A percentile compares a stretch with the other conserved stretches of the same genome.
Evolutionary conservation across 1,284 basidiomycete genomes (phyloP).

Genomic region (Sanguinoderma infundibulare): DNA sequence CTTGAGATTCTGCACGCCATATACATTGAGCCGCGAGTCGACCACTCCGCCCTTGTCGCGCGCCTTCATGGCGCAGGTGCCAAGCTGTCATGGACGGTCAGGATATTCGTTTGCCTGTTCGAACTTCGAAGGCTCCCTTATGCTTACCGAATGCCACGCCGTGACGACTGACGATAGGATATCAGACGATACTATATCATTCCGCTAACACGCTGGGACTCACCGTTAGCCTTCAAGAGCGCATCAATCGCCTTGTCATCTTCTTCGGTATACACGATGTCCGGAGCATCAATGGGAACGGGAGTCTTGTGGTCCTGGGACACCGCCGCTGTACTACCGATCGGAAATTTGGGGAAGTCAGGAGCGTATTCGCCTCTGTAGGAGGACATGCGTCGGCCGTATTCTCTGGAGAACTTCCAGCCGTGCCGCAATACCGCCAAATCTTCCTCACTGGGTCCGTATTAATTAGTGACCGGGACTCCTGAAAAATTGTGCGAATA

Average conservation of each 20-base stretch:
- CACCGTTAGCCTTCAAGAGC: slow-evolving; percentile 38
- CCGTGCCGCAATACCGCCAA: slow-evolving; percentile 53
- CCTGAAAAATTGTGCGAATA: not conserved
- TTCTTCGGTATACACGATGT: slow-evolving; percentile 56
- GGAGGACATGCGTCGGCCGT: slow-evolving; percentile 56
- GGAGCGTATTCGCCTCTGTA: slow-evolving; percentile 56
- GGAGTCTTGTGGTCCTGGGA: slow-evolving; percentile 33
- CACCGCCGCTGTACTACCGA: slow-evolving; percentile 45
- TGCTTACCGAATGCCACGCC: slow-evolving; percentile 55
- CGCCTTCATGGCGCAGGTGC: slow-evolving; percentile 72
- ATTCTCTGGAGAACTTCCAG: slow-evolving; percentile 63
- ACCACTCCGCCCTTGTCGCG: slow-evolving; percentile 63
- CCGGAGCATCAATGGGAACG: slow-evolving; percentile 45
- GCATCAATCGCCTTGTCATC: slow-evolving; percentile 58
- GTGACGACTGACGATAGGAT: not conserved
- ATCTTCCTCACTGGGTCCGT: slow-evolving; percentile 43
- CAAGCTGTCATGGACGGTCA: slow-evolving; percentile 42
- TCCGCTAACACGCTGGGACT: slow-evolving; percentile 2
- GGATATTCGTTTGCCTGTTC: not conserved
- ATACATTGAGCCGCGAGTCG: slow-evolving; percentile 63
- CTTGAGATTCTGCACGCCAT: slow-evolving; percentile 63
- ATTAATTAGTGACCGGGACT: not conserved
- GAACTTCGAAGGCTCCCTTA: no score
- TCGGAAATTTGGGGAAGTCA: slow-evolving; percentile 54
- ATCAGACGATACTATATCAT: not conserved